Evolutionary conservation across 148 eudicot species (phyloP).

Genomic region (Selenicereus undatus): DNA sequence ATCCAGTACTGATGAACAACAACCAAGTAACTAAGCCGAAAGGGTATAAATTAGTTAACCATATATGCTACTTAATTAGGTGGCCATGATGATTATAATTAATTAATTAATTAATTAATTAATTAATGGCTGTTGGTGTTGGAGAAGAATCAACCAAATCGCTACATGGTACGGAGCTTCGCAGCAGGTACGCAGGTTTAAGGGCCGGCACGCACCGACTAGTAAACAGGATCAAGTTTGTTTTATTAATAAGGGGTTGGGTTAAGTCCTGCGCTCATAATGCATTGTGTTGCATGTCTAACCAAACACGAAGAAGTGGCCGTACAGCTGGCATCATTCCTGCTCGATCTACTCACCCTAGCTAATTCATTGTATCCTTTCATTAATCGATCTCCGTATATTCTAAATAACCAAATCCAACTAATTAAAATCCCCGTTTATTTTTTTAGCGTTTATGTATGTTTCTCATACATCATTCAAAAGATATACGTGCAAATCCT

Average conservation of each 20-base stretch:
- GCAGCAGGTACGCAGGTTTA: constrained; percentile 13
- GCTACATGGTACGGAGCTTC: constrained; percentile 18
- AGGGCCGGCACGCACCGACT: constrained; percentile 14
- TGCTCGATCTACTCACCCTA: too few relatives aligned
- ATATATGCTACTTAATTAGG: not conserved
- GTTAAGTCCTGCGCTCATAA: not conserved
- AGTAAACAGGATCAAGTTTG: not conserved
- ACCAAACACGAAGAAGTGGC: not conserved
- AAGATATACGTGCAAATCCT: constrained; percentile 9
- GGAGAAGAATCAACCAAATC: not conserved
- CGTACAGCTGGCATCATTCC: constrained; percentile 3
- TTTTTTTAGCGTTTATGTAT: not conserved
- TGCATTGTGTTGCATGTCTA: not conserved
- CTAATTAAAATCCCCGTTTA: not conserved
- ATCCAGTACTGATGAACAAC: not conserved
- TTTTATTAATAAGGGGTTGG: too few relatives aligned
- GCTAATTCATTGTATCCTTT: constrained; percentile 15
- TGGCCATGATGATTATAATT: not conserved
- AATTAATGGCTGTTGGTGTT: not conserved
- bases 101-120: not conserved
- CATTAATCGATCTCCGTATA: not conserved
- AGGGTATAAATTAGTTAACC: not conserved
- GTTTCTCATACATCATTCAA: not conserved
- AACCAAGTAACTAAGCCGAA: not conserved
- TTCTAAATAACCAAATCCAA: not conserved